Percentiles rank a stretch among this genome's conserved stretches.
Conservation (phyloP, 148 eudicot species). For the Camellia japonica region DNA sequence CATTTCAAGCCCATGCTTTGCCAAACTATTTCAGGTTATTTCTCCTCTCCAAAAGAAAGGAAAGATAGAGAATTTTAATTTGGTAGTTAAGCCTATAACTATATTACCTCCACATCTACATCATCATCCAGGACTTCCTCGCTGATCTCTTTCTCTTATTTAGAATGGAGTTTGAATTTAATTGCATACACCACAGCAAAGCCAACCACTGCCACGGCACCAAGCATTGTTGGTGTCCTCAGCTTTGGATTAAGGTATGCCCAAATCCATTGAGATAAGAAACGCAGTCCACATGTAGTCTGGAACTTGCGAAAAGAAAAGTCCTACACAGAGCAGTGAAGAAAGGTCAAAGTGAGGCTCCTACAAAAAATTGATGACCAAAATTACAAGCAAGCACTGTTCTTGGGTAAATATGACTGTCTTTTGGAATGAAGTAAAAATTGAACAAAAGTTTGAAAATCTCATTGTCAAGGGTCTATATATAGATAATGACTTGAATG, state of each 20-base stretch:
- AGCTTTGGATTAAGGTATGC: conserved; percentile 33
- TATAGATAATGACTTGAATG: neutral
- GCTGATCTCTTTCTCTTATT: conserved; percentile 6
- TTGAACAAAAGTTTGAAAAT: neutral
- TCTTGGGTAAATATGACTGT: neutral
- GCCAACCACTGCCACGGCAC: conserved; percentile 43
- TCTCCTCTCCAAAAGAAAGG: neutral
- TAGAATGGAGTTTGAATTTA: conserved; percentile 15
- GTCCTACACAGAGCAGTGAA: conserved; percentile 41
- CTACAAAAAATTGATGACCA: neutral
- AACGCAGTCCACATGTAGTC: conserved; percentile 44
- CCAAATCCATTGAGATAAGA: conserved; percentile 52
- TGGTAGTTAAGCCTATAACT: neutral
- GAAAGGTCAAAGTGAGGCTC: conserved; percentile 12
- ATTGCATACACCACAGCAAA: conserved; percentile 41
- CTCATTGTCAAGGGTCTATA: neutral
- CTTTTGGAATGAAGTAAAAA: neutral
- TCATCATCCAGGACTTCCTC: neutral
- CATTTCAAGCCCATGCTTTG: neutral
- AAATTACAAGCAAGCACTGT: neutral
- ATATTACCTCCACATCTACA: neutral
- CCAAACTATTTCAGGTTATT: neutral
- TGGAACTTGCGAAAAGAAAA: conserved; percentile 59
- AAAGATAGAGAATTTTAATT: neutral
- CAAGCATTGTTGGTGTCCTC: conserved; percentile 29